phyloP scores from a whole-genome alignment of 2,329 filamentous ascomycete species.

The Diaporthe destruens region DNA sequence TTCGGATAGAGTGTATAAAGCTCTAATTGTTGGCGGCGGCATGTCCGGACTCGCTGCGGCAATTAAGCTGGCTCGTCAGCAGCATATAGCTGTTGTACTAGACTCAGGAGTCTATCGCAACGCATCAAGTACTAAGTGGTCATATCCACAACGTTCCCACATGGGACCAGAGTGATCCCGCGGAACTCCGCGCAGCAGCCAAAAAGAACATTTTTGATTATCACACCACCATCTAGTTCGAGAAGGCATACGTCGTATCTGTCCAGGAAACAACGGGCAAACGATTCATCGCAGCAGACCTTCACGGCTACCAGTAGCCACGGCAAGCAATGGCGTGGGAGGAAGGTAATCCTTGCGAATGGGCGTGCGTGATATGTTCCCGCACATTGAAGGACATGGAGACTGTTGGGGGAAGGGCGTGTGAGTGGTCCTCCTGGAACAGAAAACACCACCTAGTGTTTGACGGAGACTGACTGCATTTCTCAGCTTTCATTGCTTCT shows the following conservation, averaged over 20 bases:
- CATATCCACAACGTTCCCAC: background rate
- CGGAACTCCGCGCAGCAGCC: background rate
- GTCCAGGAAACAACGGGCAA: background rate
- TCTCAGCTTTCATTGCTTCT: background rate
- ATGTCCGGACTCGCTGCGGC: no score
- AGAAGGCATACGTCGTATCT: background rate
- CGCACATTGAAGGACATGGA: background rate
- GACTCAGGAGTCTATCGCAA: no score
- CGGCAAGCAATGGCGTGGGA: background rate
- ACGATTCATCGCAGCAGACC: background rate
- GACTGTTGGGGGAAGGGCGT: background rate
- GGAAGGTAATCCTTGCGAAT: background rate
- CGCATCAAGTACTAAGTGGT: no score
- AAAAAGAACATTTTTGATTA: background rate
- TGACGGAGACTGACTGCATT: background rate
- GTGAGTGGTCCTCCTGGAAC: background rate
- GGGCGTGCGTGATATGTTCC: background rate
- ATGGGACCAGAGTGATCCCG: background rate
- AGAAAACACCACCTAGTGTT: background rate
- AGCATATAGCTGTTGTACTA: no score
- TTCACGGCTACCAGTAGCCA: background rate
- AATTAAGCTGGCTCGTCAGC: no score
- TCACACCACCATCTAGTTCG: slow-evolving; percentile 2
- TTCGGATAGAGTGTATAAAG: no score
- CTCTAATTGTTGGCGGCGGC: no score